Evolutionary conservation across 306 rosid genomes (phyloP).

Genomic region (Medicago ruthenica): DNA sequence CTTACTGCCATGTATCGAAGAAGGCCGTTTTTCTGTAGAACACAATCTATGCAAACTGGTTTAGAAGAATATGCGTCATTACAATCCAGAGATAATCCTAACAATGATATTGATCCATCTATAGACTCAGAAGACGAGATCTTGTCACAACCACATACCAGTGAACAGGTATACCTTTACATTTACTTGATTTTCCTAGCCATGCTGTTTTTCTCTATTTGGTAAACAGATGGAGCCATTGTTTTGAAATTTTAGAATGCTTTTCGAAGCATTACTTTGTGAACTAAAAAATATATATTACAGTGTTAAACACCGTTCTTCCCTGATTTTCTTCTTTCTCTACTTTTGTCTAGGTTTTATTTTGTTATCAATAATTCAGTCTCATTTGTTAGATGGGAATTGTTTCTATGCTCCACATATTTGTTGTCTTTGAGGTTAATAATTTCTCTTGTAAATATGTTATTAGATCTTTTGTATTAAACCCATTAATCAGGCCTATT

Average conservation of each 20-base stretch:
- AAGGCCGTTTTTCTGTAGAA: constrained; percentile 32
- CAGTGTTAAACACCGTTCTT: neutral
- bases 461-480: neutral
- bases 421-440: neutral
- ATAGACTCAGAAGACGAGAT: constrained; percentile 39
- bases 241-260: constrained; percentile 18
- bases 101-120: constrained; percentile 40
- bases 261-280: constrained; percentile 11
- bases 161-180: constrained; percentile 41
- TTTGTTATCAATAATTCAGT: too few relatives aligned
- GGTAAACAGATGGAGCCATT: neutral
- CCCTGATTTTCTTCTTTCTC: neutral
- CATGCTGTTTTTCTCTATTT: constrained; percentile 4
- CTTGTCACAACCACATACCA: constrained; percentile 44
- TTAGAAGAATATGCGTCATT: constrained; percentile 47
- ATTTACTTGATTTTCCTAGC: constrained; percentile 19
- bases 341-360: too few relatives aligned
- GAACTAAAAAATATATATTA: neutral
- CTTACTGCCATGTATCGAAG: constrained; percentile 35
- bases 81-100: constrained; percentile 36
- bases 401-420: neutral
- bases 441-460: neutral
- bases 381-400: too few relatives aligned
- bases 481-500: neutral
- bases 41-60: constrained; percentile 37